Evolutionary conservation across 176 grass and related monocot species (phyloP), one percentile per base, ranked within the genome.

Genomic region (Hordeum marinum): DNA sequence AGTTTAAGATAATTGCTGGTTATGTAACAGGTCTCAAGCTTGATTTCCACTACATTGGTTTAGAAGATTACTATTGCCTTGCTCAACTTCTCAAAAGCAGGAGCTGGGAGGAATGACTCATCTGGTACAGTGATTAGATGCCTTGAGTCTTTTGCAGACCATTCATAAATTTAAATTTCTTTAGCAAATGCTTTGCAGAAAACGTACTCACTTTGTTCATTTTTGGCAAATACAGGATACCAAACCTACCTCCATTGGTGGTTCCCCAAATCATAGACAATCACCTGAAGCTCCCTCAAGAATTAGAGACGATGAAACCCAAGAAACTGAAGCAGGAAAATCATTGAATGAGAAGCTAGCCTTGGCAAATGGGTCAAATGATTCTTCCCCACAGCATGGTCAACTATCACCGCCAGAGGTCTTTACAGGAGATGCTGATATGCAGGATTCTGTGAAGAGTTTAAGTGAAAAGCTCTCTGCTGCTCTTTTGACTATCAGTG

Each of bases 401-500:
- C 75, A 86, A 59, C 80, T 64, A 60, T 75, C 23, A 31, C 65
- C 79, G 34, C 72, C 34, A 70, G 81, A 89, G 70, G 46, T 42
- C 68, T 50, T 78, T 36, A 72, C 86, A 29, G 78, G 50, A 65
- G 82, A 85, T 59, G 81, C 68, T 58, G 50, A 82, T 81, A 69
- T 88, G 37, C 72, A 89, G 3, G 90, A 96, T 66, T 94, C 86
- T 79, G 20, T 92, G 76, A 94, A 94, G 71, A 96, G 81, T 79
- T 90, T 99, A 88, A 96, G 55, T 10, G 97, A 96, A 27, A 96
- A 95, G 64, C 88, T 96, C 67, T 92, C 94, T 70, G 84, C 91
- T 77, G 97, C 97, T 73, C 82, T 99, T 87, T 76, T 90, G 78
- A 92, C 82, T 81, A 94, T 94, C 45, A 88, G n/a, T 82, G 88